These are phyloP conservation scores for Alternaria infectoria DNA, from an alignment of 2,329 filamentous ascomycete species.

Conservation along the genomic window DNA sequence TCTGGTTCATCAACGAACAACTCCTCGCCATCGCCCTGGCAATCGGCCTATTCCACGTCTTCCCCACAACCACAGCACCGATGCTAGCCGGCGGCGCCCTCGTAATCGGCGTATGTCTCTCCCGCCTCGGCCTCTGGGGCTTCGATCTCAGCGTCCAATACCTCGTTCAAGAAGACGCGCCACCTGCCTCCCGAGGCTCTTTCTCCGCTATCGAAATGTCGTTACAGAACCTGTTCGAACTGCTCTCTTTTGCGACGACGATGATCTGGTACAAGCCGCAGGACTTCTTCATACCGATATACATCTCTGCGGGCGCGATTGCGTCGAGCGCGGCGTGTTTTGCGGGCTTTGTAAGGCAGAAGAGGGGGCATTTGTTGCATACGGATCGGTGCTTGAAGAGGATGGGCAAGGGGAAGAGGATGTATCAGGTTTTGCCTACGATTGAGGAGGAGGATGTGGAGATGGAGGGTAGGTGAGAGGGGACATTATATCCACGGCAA, in stretches of 20 bases:
- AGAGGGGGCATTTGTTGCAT: conserved; percentile 61
- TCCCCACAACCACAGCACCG: conserved; percentile 16
- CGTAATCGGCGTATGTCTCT: conserved; percentile 49
- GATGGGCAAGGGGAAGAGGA: conserved; percentile 18
- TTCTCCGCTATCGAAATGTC: conserved; percentile 74
- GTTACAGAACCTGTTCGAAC: conserved; percentile 73
- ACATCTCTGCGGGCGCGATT: conserved; percentile 64
- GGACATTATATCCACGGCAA: not conserved
- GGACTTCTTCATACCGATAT: conserved; percentile 69
- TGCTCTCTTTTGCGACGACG: conserved; percentile 69
- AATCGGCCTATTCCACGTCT: conserved; percentile 39
- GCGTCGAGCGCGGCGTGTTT: conserved; percentile 59
- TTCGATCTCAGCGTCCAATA: conserved; percentile 57
- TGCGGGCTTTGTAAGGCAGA: conserved; percentile 62
- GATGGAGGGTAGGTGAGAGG: not conserved
- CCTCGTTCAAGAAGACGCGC: conserved; percentile 55
- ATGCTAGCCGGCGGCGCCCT: conserved; percentile 38
- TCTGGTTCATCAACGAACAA: conserved; percentile 76
- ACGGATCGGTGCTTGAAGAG: conserved; percentile 28
- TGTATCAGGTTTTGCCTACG: conserved; percentile 28
- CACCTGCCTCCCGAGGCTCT: conserved; percentile 58
- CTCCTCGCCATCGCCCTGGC: conserved; percentile 59
- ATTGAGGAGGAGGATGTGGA: conserved; percentile 30
- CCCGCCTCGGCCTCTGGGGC: conserved; percentile 55
- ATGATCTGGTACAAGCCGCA: conserved; percentile 68